These are phyloP conservation scores for Chalciporus piperatus DNA, from an alignment of 768 basidiomycete genomes.

Conservation along the genomic window DNA sequence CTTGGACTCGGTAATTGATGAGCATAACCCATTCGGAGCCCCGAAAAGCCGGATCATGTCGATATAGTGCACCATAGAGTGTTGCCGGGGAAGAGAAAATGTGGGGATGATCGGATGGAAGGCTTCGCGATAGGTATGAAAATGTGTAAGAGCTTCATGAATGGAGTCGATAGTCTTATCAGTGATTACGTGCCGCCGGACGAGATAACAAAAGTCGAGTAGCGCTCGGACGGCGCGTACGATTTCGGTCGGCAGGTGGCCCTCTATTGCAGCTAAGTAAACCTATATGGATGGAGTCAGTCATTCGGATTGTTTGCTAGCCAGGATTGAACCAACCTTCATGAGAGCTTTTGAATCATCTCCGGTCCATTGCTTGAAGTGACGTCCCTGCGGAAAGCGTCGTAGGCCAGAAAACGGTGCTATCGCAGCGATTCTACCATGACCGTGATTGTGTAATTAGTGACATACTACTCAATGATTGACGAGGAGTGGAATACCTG, in stretches of 20 bases:
- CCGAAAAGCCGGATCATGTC: slow-evolving; percentile 32
- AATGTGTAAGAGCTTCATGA: slow-evolving; percentile 14
- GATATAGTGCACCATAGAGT: slow-evolving; percentile 17
- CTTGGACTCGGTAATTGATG: slow-evolving; percentile 34
- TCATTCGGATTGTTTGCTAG: too few relatives aligned
- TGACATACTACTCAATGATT: too few relatives aligned
- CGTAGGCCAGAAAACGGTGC: slow-evolving; percentile 27
- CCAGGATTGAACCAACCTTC: slow-evolving; percentile 34
- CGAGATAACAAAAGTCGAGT: slow-evolving; percentile 7
- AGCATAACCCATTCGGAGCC: slow-evolving; percentile 36
- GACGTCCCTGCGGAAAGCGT: slow-evolving; percentile 29
- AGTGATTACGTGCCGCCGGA: slow-evolving; percentile 14
- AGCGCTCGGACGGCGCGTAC: slow-evolving; percentile 18
- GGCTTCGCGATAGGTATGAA: slow-evolving; percentile 18
- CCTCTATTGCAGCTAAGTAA: slow-evolving; percentile 28
- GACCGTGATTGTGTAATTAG: not conserved
- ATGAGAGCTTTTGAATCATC: slow-evolving; percentile 39
- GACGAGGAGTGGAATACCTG: slow-evolving; percentile 16
- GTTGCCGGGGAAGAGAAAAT: slow-evolving; percentile 32
- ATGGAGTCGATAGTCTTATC: slow-evolving; percentile 18
- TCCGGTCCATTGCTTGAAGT: slow-evolving; percentile 39
- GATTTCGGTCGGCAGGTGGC: slow-evolving; percentile 17
- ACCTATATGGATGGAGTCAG: slow-evolving; percentile 17
- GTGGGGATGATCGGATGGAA: slow-evolving; percentile 15
- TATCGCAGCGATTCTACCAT: slow-evolving; percentile 27